Base-by-base conservation (phyloP, 768 basidiomycete species). In the Saitozyma sp. region DNA sequence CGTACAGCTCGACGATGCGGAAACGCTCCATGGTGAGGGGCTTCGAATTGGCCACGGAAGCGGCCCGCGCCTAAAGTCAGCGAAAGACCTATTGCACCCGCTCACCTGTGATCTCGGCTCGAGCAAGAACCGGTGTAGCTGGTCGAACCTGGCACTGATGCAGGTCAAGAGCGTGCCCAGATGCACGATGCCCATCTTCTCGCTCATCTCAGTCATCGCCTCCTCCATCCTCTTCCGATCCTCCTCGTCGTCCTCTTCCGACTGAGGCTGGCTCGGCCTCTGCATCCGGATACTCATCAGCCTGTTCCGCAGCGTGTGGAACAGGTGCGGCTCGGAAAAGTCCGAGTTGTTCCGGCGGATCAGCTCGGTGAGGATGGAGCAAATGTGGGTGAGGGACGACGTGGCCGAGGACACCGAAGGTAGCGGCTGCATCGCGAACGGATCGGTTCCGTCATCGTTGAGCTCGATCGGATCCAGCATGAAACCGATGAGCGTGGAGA, bases 331-430 rank as follows among this genome's bases (percentile, higher is more conserved):
- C 80, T 99, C 96, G 74, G 96, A 94, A 76, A 93, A 97, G 78
- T 99, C 95, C 45, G 94, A 95, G 78, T 98, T 97, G 80, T 97
- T 97, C 78, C 97, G 93, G 56, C 94, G 86, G 68, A 97, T 96
- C 46, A 96, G 84, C 77, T 98, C 95, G 67, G 94, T 89, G 63
- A 97, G 83, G 71, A 97, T 87, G 49, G 89, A 88, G 68, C 94
- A 89, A 10, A 91, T 88, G 66, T 92, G 87, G 37, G 89, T 84
- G 57, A 97, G 87, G 8, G 91, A 91, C 10, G 93, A 96, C 10
- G 78, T 73, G 9, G 75, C 69, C 3, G 75, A 75, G n/a, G 71
- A 67, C 55, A 73, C 56, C 2, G 68, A 74, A 8, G 76, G 76
- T 8, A 78, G 64, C 6, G 71, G 70, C 38, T 76, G 70, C 0